Base-by-base conservation (phyloP, 2,329 filamentous ascomycete species). In the Calonectria fujianensis region DNA sequence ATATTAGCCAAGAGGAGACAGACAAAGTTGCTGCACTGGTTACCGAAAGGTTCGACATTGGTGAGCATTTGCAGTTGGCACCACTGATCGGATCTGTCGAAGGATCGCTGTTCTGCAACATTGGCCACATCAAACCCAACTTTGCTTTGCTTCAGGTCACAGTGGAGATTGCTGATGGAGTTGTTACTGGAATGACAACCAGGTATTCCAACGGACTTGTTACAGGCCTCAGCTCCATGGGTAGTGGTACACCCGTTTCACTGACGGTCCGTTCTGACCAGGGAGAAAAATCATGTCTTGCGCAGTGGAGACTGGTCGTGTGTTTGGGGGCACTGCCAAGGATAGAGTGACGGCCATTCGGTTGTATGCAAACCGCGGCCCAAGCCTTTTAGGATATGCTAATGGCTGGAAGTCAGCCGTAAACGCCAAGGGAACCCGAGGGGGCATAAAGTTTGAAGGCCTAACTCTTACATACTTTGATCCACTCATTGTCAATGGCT, bases 131-230 rank as follows among this genome's bases (percentile, higher is more conserved):
- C 27, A 54, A 54, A 14, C 27, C 51, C 51, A 32, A 31, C 51
- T 54, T 54, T 20, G 51, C 51, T 54, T 29, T 54, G 51, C 11
- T 54, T 32, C 51, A 31, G 51, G 27, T 54, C 6, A 54, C 51
- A 13, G 27, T 54, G 7, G 51, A 54, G 51, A 14, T 54, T 54
- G 51, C 29, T 8, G 51, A 54, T 18, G 51, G 51, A 32, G 51
- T 20, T 8, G 6, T 54, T 29, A 54, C 51, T 9, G 51, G 51
- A 54, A 54, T 54, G 51, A 54, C 29, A 4, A 54, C 51, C 27
- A 54, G 51, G 32, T 54, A 54, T 9, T 54, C 51, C 27, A 54
- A 54, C 51, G 51, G 51, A 8, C 51, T 54, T 54, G 29, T 54
- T 14, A 54, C 51, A 20, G 51, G 51, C 13, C 51, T 54, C 20